Base-by-base conservation (phyloP, 1,284 basidiomycete species). In the Tylopilus sp. region DNA sequence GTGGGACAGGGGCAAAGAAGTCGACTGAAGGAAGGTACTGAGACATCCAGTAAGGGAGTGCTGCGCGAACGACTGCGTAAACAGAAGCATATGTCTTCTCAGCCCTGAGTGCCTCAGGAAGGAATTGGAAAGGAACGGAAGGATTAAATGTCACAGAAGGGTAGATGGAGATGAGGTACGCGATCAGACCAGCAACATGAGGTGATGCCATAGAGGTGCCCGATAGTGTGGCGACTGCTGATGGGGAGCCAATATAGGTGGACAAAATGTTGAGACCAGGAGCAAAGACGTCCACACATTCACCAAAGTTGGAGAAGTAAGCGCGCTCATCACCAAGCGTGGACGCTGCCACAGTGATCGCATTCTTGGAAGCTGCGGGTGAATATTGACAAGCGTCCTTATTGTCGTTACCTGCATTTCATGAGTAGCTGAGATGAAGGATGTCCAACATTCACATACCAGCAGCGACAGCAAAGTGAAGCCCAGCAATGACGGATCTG, bases 381-480 rank as follows among this genome's bases (percentile, higher is more conserved):
- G 91, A 93, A 68, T 84, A 91, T 56, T 77, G 75, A 75, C 90
- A 93, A 9, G 88, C 88, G 61, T 89, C 83, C 57, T 76, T 77
- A 67, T 83, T 78, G 63, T 85, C 76, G 58, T 85, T 80, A 45
- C 79, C 78, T 80, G 44, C 12, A 17, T n/a, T 14, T 18, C 11
- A 7, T 59, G 26, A 57, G 51, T 26, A 50, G 4, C 18, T 6
- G 35, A 24, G 36, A 38, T 11, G 2, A 24, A 2, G 9, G 2
- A 4, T 20, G 15, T 29, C 31, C 17, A 2, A 26, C 24, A 26
- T 35, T n/a, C n/a, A 69, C 74, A 72, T 77, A 78, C 92, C 94
- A 54, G 94, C 94, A 50, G 93, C 93, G 54, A 96, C 93, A 58
- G 91, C 91, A 63, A 98, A 97, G 77, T 97, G 92, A 50, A 99